These are phyloP conservation scores for Teratosphaeria viscida DNA, from an alignment of 2,329 filamentous ascomycete species.

Conservation along the genomic window DNA sequence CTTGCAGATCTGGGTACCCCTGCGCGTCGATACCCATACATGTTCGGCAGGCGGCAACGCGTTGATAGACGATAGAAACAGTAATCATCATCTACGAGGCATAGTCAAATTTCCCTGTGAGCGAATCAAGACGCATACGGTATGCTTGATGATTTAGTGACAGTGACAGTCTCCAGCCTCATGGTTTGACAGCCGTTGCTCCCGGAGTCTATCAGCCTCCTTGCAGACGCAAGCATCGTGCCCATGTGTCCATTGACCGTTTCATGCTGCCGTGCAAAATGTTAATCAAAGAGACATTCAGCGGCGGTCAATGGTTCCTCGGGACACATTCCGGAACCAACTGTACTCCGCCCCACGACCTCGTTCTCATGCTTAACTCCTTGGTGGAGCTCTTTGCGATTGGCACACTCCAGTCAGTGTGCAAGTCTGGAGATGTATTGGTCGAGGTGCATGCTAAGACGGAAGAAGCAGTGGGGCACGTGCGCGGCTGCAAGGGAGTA, in stretches of 20 bases:
- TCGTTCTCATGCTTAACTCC: background rate
- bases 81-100: background rate
- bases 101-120: background rate
- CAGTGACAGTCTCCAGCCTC: background rate
- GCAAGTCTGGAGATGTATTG: background rate
- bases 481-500: background rate
- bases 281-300: no score
- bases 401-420: background rate
- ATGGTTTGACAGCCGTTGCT: background rate
- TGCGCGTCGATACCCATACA: background rate
- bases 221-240: no score
- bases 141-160: background rate
- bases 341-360: no score
- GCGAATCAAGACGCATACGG: no score
- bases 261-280: no score
- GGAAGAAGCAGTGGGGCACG: background rate
- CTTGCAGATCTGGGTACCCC: background rate
- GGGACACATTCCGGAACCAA: no score
- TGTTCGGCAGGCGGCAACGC: background rate
- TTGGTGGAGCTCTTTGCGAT: no score
- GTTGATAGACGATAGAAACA: background rate
- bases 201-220: background rate
- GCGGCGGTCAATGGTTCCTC: no score
- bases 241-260: no score
- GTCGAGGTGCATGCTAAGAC: background rate